Base-by-base conservation (phyloP, 106 monocot genomes). In the Acanthochlamys bracteata region DNA sequence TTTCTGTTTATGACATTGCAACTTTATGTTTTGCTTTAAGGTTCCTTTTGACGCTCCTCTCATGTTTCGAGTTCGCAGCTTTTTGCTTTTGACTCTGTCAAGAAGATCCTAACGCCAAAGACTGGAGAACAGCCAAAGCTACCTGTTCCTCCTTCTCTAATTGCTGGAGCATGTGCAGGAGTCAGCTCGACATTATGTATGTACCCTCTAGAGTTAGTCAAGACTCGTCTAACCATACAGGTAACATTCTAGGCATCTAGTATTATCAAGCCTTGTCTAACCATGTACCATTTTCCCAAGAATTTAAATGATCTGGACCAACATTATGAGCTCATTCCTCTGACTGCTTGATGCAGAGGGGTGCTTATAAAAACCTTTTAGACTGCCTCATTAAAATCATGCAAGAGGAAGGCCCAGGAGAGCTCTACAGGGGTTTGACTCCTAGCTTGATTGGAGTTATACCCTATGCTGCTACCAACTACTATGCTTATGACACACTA, bases 221-320 rank as follows among this genome's bases (percentile, higher is more conserved):
- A 96, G 76, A 96, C 95, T 56, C 77, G 90, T 24, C 65, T 96
- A 39, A 96, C 95, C 10, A 88, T 96, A 68, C 80, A 96, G 95
- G 95, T 96, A 24, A 27, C 63, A 2, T 17, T 17, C 9, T 49
- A 49, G 17, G 15, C 49, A 49, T 49, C 49, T 33, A 3, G 2
- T 49, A 49, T 10, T 49, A 49, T 49, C 2, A 2, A 49, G 17
- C 10, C 4, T 49, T 2, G 49, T 49, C 49, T 49, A 33, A 33
- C 33, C 1, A 33, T 33, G 33, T 33, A 33, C 4, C 33, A 33
- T 33, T 6, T 33, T 33, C 33, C 33, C 6, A 33, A 33, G 33
- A 33, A 33, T 3, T 33, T 33, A 33, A 33, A 6, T 6, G 4
- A 6, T 33, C 33, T 3, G 33, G 33, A 6, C 33, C 4, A 33